Evolutionary conservation across 1,284 basidiomycete genomes (phyloP), one percentile per base, ranked within the genome.

Genomic region (Athelia sp.): DNA sequence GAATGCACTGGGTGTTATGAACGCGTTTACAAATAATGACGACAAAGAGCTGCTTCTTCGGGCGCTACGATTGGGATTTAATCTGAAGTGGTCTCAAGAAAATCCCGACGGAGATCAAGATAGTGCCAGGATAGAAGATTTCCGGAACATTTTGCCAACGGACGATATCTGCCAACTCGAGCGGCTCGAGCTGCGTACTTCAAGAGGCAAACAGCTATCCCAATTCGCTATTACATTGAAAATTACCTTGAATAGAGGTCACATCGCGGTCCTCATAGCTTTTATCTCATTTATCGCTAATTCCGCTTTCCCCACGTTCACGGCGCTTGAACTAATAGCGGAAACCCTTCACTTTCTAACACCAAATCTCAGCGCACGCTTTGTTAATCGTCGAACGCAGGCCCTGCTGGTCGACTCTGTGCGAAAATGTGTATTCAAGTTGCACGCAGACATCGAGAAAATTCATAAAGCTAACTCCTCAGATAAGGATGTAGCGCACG

Each of bases 291-390:
- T 21, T n/a, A n/a, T 40, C 36, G 36, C 36, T n/a, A 40, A n/a
- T 17, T 40, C 36, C 9, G 15, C 36, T 21, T 40, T 40, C n/a
- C 36, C 36, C 6, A 40, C n/a, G n/a, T 21, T 40, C 9, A 4
- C 36, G 19, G 36, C n/a, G 4, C 36, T 40, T 8, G 19, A 40
- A 17, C n/a, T 40, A 4, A 21, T 40, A n/a, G 15, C 19, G n/a
- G 36, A 40, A 40, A 40, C 36, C n/a, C 36, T 40, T n/a, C 15
- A 40, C 36, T 40, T 40, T n/a, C 15, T 40, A n/a, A 40, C 36
- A 6, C n/a, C 6, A 21, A 40, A 40, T n/a, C 36, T 40, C n/a
- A 21, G n/a, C 15, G 36, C 36, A 6, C 36, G 36, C 36, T 21
- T 40, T 21, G 36, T n/a, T 8, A 40, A n/a, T 21, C 36, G n/a